Percentiles rank a stretch among this genome's conserved stretches.
phyloP scores from a whole-genome alignment of 208 protist genomes.

The Trypanosoma theileri region DNA sequence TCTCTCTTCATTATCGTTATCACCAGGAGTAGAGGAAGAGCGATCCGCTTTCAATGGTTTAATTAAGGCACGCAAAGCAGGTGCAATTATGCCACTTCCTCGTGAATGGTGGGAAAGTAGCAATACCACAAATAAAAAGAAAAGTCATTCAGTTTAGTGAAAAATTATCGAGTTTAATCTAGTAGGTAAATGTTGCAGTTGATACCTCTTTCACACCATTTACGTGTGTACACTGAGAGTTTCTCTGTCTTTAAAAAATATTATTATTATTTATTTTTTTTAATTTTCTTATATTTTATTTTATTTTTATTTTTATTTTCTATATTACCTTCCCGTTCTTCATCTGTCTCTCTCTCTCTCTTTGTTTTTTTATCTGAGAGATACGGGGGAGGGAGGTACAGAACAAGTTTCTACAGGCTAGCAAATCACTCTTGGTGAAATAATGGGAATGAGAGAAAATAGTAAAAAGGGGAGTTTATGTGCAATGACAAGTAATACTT shows the following conservation, averaged over 20 bases:
- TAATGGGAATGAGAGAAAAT: too few relatives aligned
- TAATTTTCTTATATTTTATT: neutral
- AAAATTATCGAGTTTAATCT: too few relatives aligned
- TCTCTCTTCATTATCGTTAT: neutral
- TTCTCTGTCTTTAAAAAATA: neutral
- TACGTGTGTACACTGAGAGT: too few relatives aligned
- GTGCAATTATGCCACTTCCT: constrained; percentile 4
- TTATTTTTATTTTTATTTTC: neutral
- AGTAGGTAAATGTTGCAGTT: too few relatives aligned
- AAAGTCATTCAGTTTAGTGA: neutral
- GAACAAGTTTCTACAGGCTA: too few relatives aligned
- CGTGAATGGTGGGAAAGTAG: constrained; percentile 9
- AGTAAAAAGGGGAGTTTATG: too few relatives aligned
- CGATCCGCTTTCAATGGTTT: constrained; percentile 8
- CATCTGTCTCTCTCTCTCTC: neutral
- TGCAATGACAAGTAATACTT: too few relatives aligned
- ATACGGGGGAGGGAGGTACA: too few relatives aligned
- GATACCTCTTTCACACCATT: too few relatives aligned
- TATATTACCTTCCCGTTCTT: neutral
- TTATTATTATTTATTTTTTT: constrained; percentile 4
- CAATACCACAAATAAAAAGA: neutral
- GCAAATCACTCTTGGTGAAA: too few relatives aligned
- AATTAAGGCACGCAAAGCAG: constrained; percentile 8
- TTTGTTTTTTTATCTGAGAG: neutral
- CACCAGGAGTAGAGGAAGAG: neutral